Evolutionary conservation across 345 rosid species (phyloP).

Genomic region (Corymbia maculata): DNA sequence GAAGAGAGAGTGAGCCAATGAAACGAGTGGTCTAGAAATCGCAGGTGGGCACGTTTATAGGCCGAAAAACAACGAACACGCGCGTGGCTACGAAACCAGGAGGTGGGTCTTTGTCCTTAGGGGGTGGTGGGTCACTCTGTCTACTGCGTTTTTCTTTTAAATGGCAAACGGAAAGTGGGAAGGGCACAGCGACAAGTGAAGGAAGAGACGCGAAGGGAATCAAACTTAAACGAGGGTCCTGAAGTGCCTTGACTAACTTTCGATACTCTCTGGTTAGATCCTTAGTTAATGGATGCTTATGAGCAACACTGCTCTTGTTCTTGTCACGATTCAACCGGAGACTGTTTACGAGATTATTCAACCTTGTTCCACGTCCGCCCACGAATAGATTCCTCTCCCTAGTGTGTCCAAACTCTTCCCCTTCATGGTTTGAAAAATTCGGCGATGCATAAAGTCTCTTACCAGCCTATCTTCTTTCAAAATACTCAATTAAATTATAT

Average conservation of each 20-base stretch:
- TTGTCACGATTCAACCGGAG: neutral
- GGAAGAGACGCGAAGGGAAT: neutral
- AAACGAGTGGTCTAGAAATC: neutral
- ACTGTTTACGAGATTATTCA: neutral
- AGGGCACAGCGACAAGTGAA: neutral
- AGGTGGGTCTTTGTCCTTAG: neutral
- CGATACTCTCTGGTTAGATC: neutral
- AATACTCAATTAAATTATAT: too few relatives aligned
- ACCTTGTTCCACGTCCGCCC: neutral
- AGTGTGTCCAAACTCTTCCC: neutral
- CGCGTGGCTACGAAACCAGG: neutral
- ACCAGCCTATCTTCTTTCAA: too few relatives aligned
- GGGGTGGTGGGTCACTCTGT: neutral
- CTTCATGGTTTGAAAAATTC: neutral
- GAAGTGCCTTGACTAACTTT: accelerated
- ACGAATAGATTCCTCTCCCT: neutral
- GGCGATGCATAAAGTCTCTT: neutral
- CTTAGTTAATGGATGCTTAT: neutral
- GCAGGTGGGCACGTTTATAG: neutral
- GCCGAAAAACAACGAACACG: neutral
- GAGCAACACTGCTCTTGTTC: neutral
- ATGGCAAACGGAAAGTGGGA: neutral
- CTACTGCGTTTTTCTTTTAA: neutral
- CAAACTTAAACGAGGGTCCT: neutral
- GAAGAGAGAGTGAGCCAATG: neutral